These are phyloP conservation scores for Teratosphaeria epicoccoides DNA, from an alignment of 2,329 filamentous ascomycete genomes.

Conservation along the genomic window DNA sequence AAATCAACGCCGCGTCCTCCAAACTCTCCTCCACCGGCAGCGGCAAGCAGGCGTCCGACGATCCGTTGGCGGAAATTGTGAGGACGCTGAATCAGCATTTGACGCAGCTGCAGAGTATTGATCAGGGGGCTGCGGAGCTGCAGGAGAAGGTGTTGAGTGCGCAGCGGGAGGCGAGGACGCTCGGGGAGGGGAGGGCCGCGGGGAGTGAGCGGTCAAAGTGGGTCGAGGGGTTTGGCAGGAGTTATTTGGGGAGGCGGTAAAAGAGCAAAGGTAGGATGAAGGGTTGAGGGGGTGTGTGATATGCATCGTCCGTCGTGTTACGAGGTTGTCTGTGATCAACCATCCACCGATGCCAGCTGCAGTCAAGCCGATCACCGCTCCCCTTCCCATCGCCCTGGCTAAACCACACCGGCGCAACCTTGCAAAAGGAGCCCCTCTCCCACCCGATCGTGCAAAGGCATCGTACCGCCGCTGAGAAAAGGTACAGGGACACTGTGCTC, in stretches of 20 bases:
- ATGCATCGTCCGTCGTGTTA: no score
- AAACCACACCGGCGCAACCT: no score
- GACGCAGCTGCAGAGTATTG: constrained; percentile 84
- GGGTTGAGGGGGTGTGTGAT: not conserved
- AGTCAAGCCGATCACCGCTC: no score
- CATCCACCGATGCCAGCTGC: no score
- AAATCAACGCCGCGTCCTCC: constrained; percentile 89
- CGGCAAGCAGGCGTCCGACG: constrained; percentile 3
- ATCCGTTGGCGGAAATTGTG: constrained; percentile 83
- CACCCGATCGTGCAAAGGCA: no score
- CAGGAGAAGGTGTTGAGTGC: constrained; percentile 73
- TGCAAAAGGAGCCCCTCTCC: no score
- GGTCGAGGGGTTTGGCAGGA: constrained; percentile 82
- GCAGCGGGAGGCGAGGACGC: constrained; percentile 61
- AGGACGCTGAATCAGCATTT: constrained; percentile 90
- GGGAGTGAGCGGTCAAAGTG: constrained; percentile 48
- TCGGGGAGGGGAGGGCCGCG: constrained; percentile 37
- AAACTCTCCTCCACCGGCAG: constrained; percentile 54
- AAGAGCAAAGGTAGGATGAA: not conserved
- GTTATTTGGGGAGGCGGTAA: constrained; percentile 62
- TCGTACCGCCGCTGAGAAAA: no score
- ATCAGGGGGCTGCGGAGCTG: constrained; percentile 68
- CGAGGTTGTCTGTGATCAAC: no score
- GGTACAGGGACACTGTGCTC: no score
- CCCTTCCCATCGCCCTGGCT: no score